Conservation (phyloP, 1,284 basidiomycete species). For the Ganoderma lingzhi region DNA sequence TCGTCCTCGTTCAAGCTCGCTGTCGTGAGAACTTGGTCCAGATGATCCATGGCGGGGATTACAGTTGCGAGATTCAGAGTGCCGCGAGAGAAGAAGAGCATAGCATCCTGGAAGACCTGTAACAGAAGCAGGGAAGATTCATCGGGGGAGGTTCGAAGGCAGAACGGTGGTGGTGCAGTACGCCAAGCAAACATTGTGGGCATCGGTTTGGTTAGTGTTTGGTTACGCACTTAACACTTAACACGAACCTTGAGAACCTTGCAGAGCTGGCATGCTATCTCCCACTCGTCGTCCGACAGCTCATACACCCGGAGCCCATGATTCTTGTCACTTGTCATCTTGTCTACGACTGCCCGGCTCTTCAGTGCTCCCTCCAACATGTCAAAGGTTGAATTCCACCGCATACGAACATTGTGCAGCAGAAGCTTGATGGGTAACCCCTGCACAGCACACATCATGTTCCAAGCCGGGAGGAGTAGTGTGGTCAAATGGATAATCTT, state of each 20-base stretch:
- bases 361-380: conserved; percentile 41
- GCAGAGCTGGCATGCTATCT: conserved; percentile 36
- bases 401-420: conserved; percentile 43
- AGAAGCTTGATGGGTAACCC: conserved; percentile 33
- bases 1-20: conserved; percentile 5
- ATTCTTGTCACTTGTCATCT: conserved; percentile 25
- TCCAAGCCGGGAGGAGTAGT: conserved; percentile 42
- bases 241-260: conserved; percentile 36
- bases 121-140: too few species aligned
- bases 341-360: conserved; percentile 32
- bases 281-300: conserved; percentile 32
- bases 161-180: too few species aligned
- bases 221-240: too few species aligned
- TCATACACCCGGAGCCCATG: conserved; percentile 22
- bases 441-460: conserved; percentile 14
- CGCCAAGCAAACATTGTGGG: too few species aligned
- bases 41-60: background rate
- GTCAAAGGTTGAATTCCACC: conserved; percentile 46
- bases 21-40: conserved; percentile 28
- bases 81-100: background rate
- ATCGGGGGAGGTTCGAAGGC: too few species aligned
- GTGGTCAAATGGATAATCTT: conserved; percentile 44
- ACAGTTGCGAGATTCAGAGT: background rate
- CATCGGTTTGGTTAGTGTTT: too few species aligned
- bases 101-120: background rate